These are phyloP conservation scores for Neoascochyta sp. DNA, from an alignment of 2,329 filamentous ascomycete species.

Conservation along the genomic window DNA sequence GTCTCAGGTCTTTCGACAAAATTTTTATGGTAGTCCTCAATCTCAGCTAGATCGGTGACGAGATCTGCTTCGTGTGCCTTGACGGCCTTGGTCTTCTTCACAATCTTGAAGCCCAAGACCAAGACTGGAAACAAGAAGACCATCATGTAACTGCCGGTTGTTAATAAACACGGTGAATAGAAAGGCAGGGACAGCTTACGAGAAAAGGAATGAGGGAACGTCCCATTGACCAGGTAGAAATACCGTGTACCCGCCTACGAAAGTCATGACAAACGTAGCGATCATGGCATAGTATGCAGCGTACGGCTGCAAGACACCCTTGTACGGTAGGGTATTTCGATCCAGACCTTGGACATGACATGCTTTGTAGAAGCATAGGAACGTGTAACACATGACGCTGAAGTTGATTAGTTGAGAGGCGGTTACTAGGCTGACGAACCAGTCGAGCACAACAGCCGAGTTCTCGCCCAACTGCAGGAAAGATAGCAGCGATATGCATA, in stretches of 20 bases:
- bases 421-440: constrained; percentile 71
- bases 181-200: constrained; percentile 42
- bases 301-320: constrained; percentile 66
- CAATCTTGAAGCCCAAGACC: constrained; percentile 67
- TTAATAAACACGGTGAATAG: constrained; percentile 4
- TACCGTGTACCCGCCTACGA: constrained; percentile 72
- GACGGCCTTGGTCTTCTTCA: constrained; percentile 59
- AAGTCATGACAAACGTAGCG: constrained; percentile 65
- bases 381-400: constrained; percentile 61
- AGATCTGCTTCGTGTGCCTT: constrained; percentile 61
- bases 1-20: constrained; percentile 54
- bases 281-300: constrained; percentile 63
- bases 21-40: constrained; percentile 64
- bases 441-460: constrained; percentile 65
- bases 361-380: constrained; percentile 68
- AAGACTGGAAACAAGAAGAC: constrained; percentile 67
- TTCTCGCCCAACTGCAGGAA: constrained; percentile 72
- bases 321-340: constrained; percentile 66
- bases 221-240: constrained; percentile 69
- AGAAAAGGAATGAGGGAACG: constrained; percentile 68
- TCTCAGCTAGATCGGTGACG: constrained; percentile 58
- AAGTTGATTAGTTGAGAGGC: constrained; percentile 58
- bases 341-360: constrained; percentile 65
- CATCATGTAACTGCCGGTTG: constrained; percentile 58
- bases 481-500: constrained; percentile 65